Percentiles rank a stretch among this genome's conserved stretches.
These are phyloP conservation scores for Floccularia luteovirens DNA, from an alignment of 768 basidiomycete species.

Conservation along the genomic window DNA sequence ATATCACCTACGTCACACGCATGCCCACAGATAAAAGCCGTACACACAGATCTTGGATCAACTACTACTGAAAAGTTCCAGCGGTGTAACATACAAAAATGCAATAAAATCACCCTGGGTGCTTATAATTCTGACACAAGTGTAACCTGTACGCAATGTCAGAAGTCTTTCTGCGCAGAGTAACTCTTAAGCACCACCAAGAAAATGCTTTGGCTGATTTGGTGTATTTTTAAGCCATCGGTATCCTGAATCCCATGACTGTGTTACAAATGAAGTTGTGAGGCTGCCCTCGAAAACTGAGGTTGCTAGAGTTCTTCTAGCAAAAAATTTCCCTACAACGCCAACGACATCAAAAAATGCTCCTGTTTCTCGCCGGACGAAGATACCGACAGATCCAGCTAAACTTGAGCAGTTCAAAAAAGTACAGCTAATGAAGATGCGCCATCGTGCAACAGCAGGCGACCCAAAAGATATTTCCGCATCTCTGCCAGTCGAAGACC, in stretches of 20 bases:
- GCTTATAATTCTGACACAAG: constrained; percentile 22
- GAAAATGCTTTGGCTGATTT: constrained; percentile 8
- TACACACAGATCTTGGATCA: constrained; percentile 5
- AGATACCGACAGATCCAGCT: constrained; percentile 38
- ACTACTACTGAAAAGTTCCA: constrained; percentile 21
- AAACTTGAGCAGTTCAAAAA: constrained; percentile 48
- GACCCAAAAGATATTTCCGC: constrained; percentile 49
- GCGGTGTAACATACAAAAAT: constrained; percentile 43
- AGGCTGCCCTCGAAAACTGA: constrained; percentile 25
- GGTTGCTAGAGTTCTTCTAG: constrained; percentile 44
- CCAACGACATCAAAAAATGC: constrained; percentile 13
- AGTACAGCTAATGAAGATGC: constrained; percentile 68
- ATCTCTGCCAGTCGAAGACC: constrained; percentile 41
- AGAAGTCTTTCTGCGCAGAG: constrained; percentile 56
- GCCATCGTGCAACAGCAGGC: constrained; percentile 57
- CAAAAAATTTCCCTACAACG: constrained; percentile 37
- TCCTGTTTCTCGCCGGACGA: constrained; percentile 14
- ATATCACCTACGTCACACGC: constrained; percentile 50
- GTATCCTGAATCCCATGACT: constrained; percentile 54
- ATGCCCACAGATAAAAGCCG: constrained; percentile 28
- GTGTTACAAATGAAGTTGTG: constrained; percentile 20
- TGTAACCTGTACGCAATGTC: constrained; percentile 44
- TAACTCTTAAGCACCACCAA: constrained; percentile 17
- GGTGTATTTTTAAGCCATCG: constrained; percentile 45
- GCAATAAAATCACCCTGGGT: constrained; percentile 48